These are phyloP conservation scores for Kalmusia sp. DNA, from an alignment of 2,329 filamentous ascomycete genomes.

Conservation along the genomic window DNA sequence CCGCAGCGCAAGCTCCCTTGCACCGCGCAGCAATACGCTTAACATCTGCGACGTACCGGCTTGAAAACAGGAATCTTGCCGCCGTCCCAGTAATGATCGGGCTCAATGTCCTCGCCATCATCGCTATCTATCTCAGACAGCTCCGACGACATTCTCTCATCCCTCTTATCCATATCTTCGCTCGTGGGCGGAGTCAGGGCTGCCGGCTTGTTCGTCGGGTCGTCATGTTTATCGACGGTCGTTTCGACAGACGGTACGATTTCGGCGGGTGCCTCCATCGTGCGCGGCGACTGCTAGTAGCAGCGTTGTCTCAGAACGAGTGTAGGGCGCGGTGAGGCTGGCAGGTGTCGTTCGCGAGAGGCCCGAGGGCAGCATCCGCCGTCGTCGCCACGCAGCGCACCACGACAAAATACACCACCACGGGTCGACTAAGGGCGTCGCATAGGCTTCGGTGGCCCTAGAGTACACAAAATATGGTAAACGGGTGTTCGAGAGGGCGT, in stretches of 20 bases:
- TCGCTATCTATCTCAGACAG: conserved; percentile 57
- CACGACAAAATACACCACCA: conserved; percentile 22
- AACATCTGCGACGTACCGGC: conserved; percentile 64
- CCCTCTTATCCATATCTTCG: conserved; percentile 57
- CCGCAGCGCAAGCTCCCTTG: conserved; percentile 12
- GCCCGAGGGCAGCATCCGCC: conserved; percentile 34
- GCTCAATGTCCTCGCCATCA: conserved; percentile 72
- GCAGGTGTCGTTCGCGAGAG: conserved; percentile 28
- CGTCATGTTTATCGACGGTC: conserved; percentile 28
- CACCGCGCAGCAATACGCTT: conserved; percentile 8
- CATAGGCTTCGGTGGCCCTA: conserved; percentile 20
- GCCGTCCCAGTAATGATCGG: conserved; percentile 84
- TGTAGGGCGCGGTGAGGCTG: conserved; percentile 30
- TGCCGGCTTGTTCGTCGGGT: conserved; percentile 46
- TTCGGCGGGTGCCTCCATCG: conserved; percentile 39
- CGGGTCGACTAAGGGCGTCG: conserved; percentile 30
- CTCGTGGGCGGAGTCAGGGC: conserved; percentile 60
- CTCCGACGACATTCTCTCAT: conserved; percentile 54
- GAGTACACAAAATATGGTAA: conserved; percentile 8
- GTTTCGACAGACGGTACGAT: conserved; percentile 45
- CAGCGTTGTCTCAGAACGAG: conserved; percentile 24
- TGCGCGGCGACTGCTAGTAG: conserved; percentile 7
- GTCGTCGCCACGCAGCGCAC: conserved; percentile 35
- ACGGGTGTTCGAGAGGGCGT: conserved; percentile 15
- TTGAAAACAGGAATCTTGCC: conserved; percentile 91